Evolutionary conservation across 352 stramenopile genomes (phyloP).

Genomic region (Globisporangium barbulae): DNA sequence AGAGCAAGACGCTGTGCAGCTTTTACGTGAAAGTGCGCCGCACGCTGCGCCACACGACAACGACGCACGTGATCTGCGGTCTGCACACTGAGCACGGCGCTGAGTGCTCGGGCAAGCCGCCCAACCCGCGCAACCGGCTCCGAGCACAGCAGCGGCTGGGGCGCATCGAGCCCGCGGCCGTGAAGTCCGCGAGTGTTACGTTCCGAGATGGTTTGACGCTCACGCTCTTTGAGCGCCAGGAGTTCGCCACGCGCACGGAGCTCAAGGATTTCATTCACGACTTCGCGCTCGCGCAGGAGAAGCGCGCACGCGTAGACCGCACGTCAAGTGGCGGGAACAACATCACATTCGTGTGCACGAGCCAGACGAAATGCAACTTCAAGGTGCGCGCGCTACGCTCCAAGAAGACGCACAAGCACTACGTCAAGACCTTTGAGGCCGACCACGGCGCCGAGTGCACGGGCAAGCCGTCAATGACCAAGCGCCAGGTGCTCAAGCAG

Average conservation of each 20-base stretch:
- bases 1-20: conserved; percentile 33
- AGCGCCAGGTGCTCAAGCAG: conserved; percentile 38
- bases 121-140: conserved; percentile 1
- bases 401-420: conserved; percentile 2
- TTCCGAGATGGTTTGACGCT: conserved; percentile 25
- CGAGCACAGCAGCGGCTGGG: not conserved
- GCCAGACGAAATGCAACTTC: conserved; percentile 37
- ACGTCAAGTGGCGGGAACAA: conserved; percentile 44
- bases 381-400: conserved; percentile 27
- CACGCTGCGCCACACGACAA: conserved; percentile 5
- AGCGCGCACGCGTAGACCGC: conserved; percentile 35
- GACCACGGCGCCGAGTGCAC: conserved; percentile 33
- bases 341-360: conserved; percentile 47
- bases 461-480: conserved; percentile 32
- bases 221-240: conserved; percentile 31
- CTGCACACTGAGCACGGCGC: conserved; percentile 28
- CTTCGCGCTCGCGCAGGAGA: conserved; percentile 46
- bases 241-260: conserved; percentile 30
- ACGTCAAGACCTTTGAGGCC: conserved; percentile 32
- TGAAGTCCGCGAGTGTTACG: conserved; percentile 7
- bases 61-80: conserved; percentile 13
- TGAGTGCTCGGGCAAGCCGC: conserved; percentile 28
- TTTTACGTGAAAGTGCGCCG: conserved; percentile 40
- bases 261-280: conserved; percentile 47
- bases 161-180: not conserved